Conservation (phyloP, 2,329 filamentous ascomycete genomes). For the Clarireedia paspali region DNA sequence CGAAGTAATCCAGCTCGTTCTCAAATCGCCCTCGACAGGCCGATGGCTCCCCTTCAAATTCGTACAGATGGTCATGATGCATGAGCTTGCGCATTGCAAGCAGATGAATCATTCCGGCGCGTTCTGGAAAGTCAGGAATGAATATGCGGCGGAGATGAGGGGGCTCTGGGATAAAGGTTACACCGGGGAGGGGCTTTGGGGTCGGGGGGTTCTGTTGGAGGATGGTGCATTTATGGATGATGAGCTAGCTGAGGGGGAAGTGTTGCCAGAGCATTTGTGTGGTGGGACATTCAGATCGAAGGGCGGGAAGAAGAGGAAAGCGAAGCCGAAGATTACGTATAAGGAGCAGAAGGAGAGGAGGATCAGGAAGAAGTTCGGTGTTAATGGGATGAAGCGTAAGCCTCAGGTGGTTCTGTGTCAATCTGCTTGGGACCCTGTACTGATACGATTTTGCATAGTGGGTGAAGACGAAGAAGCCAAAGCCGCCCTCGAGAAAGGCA, state of each 20-base stretch:
- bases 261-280: constrained; percentile 65
- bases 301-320: constrained; percentile 41
- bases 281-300: constrained; percentile 68
- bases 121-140: constrained; percentile 75
- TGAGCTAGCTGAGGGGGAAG: constrained; percentile 44
- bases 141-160: constrained; percentile 64
- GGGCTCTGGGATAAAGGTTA: constrained; percentile 63
- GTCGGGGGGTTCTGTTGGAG: constrained; percentile 55
- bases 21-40: constrained; percentile 56
- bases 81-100: constrained; percentile 74
- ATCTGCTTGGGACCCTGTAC: not conserved
- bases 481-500: constrained; percentile 36
- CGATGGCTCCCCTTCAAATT: constrained; percentile 76
- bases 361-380: constrained; percentile 53
- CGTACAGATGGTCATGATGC: constrained; percentile 94
- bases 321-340: constrained; percentile 35
- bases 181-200: constrained; percentile 79
- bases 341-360: constrained; percentile 40
- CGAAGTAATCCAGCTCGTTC: constrained; percentile 77
- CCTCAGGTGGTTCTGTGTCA: too few species aligned
- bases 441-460: constrained; percentile 6
- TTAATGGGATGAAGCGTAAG: constrained; percentile 25
- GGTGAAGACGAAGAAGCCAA: constrained; percentile 51
- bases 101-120: constrained; percentile 83
- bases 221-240: constrained; percentile 53